phyloP scores from a whole-genome alignment of 257 asterid species.

The Haberlea rhodopensis region DNA sequence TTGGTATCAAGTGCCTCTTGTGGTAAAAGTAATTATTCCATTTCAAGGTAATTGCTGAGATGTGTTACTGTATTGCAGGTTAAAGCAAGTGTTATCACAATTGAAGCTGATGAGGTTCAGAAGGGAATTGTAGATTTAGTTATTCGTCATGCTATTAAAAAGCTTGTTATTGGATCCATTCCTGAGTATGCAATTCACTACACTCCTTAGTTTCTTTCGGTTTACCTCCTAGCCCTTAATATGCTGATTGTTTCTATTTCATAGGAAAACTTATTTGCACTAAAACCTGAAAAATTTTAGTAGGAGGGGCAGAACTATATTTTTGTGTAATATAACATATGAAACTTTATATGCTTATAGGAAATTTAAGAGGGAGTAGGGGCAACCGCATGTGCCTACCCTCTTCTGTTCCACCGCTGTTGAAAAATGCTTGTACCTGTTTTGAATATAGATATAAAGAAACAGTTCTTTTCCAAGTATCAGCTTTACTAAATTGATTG shows the following conservation, averaged over 20 bases:
- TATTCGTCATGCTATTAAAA: constrained; percentile 42
- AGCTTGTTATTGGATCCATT: constrained; percentile 72
- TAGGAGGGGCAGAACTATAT: too few relatives aligned
- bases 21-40: neutral
- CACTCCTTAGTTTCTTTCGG: constrained; percentile 15
- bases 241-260: neutral
- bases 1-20: neutral
- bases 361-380: too few relatives aligned
- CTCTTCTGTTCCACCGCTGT: too few relatives aligned
- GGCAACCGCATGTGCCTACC: too few relatives aligned
- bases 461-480: neutral
- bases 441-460: neutral
- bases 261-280: too few relatives aligned
- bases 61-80: constrained; percentile 46
- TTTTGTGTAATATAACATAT: too few relatives aligned
- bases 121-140: constrained; percentile 66
- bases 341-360: too few relatives aligned
- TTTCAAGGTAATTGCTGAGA: constrained; percentile 8
- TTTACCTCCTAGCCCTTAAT: constrained; percentile 9
- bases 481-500: constrained; percentile 24
- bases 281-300: too few relatives aligned
- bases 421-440: neutral
- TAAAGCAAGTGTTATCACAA: constrained; percentile 49
- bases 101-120: constrained; percentile 63
- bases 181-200: constrained; percentile 55